Conservation (phyloP, 306 rosid species). For the Prinsepia uniflora region DNA sequence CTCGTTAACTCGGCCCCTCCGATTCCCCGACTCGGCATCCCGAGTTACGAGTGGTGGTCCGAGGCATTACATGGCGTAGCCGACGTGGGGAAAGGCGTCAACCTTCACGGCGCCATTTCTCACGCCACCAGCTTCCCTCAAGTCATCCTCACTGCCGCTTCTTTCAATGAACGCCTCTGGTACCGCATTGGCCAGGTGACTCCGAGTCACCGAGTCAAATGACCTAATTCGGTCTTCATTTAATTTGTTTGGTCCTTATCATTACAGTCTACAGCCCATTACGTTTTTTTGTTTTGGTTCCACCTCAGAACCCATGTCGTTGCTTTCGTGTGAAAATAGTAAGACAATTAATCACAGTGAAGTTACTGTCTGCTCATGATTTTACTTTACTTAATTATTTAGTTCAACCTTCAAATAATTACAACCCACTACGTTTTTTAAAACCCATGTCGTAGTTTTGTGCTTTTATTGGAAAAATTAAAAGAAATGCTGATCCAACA, state of each 20-base stretch:
- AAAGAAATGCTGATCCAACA: too few species aligned
- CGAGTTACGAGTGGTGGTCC: constrained; percentile 83
- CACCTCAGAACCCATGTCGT: not conserved
- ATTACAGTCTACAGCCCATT: not conserved
- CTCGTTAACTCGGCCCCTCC: constrained; percentile 79
- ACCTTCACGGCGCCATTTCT: constrained; percentile 36
- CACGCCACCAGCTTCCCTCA: constrained; percentile 92
- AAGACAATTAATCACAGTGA: not conserved
- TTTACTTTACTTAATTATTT: too few species aligned
- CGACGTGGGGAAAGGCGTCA: constrained; percentile 47
- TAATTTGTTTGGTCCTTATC: not conserved
- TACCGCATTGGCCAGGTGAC: constrained; percentile 64
- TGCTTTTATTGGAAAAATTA: too few species aligned
- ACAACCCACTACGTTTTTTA: too few species aligned
- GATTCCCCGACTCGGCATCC: constrained; percentile 85
- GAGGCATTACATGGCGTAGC: constrained; percentile 87
- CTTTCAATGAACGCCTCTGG: constrained; percentile 77
- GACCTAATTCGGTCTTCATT: not conserved
- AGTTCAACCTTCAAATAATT: too few species aligned
- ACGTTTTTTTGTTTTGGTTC: not conserved
- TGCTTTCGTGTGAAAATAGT: not conserved
- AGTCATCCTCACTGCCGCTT: constrained; percentile 82
- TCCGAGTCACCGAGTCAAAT: not conserved
- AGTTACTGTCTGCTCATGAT: too few species aligned
- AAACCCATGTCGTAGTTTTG: too few species aligned